Evolutionary conservation across 1,139 yeast species (phyloP), one percentile per base, ranked within the genome.

Genomic region (Lodderomyces pseudojiufengensis): DNA sequence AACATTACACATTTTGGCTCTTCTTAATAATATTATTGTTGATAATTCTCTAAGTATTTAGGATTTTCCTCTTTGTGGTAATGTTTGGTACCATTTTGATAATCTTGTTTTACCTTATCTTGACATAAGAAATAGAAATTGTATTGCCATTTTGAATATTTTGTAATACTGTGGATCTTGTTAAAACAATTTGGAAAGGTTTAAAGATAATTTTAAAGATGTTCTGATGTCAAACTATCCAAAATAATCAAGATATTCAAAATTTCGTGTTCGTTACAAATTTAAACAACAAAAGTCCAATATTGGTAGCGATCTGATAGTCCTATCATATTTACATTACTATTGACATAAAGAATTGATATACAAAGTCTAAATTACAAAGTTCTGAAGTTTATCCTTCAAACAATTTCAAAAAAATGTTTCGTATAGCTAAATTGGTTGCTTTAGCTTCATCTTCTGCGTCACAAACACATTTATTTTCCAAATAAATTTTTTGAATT

Each of bases 1-100:
- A 37, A 92, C 92, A 59, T 92, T 94, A 61, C 98, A 90, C 97
- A 92, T 90, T 60, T 86, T 88, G 24, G 95, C 84, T 43, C 95
- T 76, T 46, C 99, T 74, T 18, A 88, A 73, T 33, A 94, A 75
- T 22, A 92, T 86, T 34, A 86, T 63, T 3, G 96, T 88, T 13
- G 95, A 83, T 41, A 92, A 74, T 50, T 94, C 97, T 49, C 88
- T 76, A 41, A 85, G 82, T 38, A 87, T 80, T 59, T 84, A 83
- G 38, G 83, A 68, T 65, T 88, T 88, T 50, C 88, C 96, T 55
- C 85, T 86, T 47, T 84, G 84, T 15, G 85, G 73, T 32, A 82
- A 69, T 14, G 96, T 80, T 40, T 76, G 76, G 59, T 88, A 92
- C 99, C 99, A 92, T 64, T 90, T 90, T 32, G 94, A 78, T 35